Conservation (phyloP, 805 yeast genomes). For the Lipomyces yamanashiensis region DNA sequence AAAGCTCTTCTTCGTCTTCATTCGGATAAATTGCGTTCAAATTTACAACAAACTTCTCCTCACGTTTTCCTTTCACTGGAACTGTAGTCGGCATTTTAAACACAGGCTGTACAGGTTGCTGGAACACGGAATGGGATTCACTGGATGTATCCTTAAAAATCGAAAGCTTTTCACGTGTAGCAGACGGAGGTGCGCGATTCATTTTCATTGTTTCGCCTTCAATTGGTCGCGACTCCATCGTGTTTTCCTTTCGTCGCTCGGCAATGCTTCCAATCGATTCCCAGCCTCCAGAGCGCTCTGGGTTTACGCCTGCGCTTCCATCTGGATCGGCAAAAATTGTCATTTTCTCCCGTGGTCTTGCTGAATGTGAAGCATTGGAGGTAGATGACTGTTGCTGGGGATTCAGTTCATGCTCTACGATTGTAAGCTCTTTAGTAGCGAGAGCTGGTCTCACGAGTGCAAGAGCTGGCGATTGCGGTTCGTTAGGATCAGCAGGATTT, state of each 20-base stretch:
- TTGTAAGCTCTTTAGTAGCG: constrained; percentile 45
- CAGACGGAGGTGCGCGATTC: constrained; percentile 22
- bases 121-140: not conserved
- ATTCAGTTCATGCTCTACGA: constrained; percentile 11
- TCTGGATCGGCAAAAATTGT: constrained; percentile 50
- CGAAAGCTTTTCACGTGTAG: constrained; percentile 27
- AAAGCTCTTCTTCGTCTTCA: constrained; percentile 55
- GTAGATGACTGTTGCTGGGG: constrained; percentile 7
- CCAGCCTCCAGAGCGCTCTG: constrained; percentile 44
- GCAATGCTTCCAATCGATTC: constrained; percentile 56
- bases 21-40: constrained; percentile 37
- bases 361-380: not conserved
- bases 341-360: constrained; percentile 42
- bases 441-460: constrained; percentile 46
- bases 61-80: constrained; percentile 29
- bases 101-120: constrained; percentile 24
- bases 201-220: constrained; percentile 56
- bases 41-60: constrained; percentile 38
- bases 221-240: constrained; percentile 60
- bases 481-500: constrained; percentile 40
- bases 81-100: constrained; percentile 21
- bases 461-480: constrained; percentile 47
- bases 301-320: constrained; percentile 23
- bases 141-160: constrained; percentile 32
- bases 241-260: constrained; percentile 67